Percentiles rank a stretch among this genome's conserved stretches.
phyloP scores from a whole-genome alignment of 2,329 filamentous ascomycete species.

The Aureobasidium melanogenum region DNA sequence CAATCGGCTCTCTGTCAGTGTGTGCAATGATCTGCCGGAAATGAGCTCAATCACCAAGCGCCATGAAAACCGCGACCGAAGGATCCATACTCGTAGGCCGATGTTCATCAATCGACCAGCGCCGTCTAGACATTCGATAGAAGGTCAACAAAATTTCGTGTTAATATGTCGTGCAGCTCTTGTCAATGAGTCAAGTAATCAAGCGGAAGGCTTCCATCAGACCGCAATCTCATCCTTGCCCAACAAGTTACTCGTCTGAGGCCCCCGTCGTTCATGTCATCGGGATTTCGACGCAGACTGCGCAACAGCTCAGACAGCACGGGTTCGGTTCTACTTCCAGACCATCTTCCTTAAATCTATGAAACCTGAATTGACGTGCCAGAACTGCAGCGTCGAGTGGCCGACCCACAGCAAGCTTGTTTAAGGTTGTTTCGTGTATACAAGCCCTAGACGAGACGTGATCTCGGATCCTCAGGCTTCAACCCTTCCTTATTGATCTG shows the following conservation, averaged over 20 bases:
- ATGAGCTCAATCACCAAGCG: background rate
- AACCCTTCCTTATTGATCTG: background rate
- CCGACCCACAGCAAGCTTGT: background rate
- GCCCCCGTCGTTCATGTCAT: background rate
- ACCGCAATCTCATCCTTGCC: background rate
- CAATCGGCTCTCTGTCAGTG: too few species aligned
- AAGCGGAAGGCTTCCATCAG: background rate
- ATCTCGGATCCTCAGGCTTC: slow-evolving; percentile 1
- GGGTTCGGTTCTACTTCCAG: background rate
- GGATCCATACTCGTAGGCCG: background rate
- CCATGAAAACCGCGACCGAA: background rate
- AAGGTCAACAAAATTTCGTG: background rate
- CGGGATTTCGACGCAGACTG: background rate
- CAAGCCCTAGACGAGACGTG: slow-evolving; percentile 2
- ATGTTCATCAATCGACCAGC: background rate
- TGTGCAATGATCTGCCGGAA: background rate
- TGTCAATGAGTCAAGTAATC: background rate
- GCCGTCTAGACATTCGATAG: background rate
- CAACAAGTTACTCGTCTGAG: background rate
- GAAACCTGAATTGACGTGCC: background rate
- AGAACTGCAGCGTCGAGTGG: background rate
- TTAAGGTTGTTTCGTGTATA: slow-evolving; percentile 9
- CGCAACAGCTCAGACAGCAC: background rate
- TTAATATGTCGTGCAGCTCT: background rate
- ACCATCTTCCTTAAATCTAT: background rate